Base-by-base conservation (phyloP, 129 eudicot genomes). In the Escallonia herrerae region DNA sequence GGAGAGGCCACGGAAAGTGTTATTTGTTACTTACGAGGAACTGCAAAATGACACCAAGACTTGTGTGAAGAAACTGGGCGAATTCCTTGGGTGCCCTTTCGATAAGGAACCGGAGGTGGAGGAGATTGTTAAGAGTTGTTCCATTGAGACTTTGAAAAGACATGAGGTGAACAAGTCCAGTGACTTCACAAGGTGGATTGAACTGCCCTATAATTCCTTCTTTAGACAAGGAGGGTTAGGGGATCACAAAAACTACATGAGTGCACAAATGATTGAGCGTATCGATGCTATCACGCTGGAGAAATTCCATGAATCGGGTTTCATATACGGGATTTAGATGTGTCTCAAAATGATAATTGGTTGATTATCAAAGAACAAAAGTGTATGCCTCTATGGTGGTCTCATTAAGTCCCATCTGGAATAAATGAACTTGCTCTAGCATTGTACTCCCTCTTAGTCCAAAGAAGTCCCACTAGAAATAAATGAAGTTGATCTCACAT, bases 171-270 rank as follows among this genome's bases (percentile, higher is more conserved):
- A 77, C 37, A 77, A 61, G 73, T 71, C 81, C 22, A 13, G 14
- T 10, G 68, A 77, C n/a, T 60, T 58, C 22, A 60, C 71, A 8
- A 12, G 3, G 14, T 71, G 73, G 73, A 44, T 65, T 15, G 71
- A 68, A 38, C 42, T 79, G 73, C 83, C 83, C 3, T 79, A 74
- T 44, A 79, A 46, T 51, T 74, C 83, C 2, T 79, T 73, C 69
- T 79, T 79, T 22, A 73, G 79, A 43, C 57, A 74, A 54, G 83
- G 83, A 4, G 43, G 55, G 37, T 76, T 79, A 45, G 83, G 83
- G 39, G 83, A 79, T 59, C 43, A 64, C 39, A 62, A 56, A 37
- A 79, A 74, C 40, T 43, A 64, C 56, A 58, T 69, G 56, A 67
- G 40, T 3, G 41, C 73, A 8, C 65, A 64, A 37, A 65, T 73